These are phyloP conservation scores for Dothideomycetes sp. DNA, from an alignment of 2,329 filamentous ascomycete genomes.

Conservation along the genomic window DNA sequence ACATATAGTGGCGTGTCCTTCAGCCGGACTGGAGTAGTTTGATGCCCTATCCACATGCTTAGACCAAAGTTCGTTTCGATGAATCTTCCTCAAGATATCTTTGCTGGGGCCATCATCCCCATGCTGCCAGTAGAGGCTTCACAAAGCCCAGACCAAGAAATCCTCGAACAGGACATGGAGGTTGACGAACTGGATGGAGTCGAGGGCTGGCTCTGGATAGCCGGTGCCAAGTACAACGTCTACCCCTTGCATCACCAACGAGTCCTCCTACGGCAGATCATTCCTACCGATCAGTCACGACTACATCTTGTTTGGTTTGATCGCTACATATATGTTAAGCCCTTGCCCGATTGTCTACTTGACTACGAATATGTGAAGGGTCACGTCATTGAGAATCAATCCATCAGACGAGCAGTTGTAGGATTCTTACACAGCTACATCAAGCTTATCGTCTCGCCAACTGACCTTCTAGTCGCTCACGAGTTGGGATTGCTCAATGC, in stretches of 20 bases:
- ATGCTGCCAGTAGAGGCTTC: not conserved
- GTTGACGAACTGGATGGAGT: not conserved
- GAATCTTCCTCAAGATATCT: too few relatives aligned
- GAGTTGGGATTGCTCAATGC: not conserved
- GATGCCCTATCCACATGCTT: too few relatives aligned
- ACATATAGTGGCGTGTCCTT: too few relatives aligned
- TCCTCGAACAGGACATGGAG: not conserved
- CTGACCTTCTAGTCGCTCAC: not conserved
- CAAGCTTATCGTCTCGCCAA: not conserved
- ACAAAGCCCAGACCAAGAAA: not conserved
- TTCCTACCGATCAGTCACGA: not conserved
- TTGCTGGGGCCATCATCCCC: too few relatives aligned
- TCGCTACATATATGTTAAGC: not conserved
- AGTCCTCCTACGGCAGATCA: constrained; percentile 1
- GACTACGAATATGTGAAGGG: not conserved
- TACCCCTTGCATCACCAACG: constrained; percentile 1
- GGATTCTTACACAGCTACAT: not conserved
- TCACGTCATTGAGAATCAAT: not conserved
- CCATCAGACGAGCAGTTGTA: not conserved
- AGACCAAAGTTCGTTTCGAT: too few relatives aligned
- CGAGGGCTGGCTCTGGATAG: not conserved
- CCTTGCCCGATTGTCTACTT: not conserved
- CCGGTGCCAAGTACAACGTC: not conserved
- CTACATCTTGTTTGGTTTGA: constrained; percentile 1
- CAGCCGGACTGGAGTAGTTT: too few relatives aligned